These are phyloP conservation scores for Fusarium sp. DNA, from an alignment of 2,329 filamentous ascomycete species.

Conservation along the genomic window DNA sequence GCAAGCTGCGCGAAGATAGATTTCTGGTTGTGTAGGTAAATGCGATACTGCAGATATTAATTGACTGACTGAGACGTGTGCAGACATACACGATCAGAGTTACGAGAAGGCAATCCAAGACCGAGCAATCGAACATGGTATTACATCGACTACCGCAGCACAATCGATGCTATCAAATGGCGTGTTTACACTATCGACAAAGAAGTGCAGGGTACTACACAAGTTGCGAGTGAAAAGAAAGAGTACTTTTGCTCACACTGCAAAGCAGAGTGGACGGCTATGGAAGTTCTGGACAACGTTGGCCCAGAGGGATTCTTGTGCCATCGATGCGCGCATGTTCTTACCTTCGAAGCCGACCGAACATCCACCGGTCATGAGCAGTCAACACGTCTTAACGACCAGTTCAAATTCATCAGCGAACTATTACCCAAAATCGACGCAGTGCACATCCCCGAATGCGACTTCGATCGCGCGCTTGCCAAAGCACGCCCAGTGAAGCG, in stretches of 20 bases:
- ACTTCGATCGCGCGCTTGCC: conserved; percentile 76
- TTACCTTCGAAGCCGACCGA: conserved; percentile 76
- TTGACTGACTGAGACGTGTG: conserved; percentile 62
- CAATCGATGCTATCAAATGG: conserved; percentile 97
- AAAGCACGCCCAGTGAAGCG: conserved; percentile 74
- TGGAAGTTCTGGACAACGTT: conserved; percentile 87
- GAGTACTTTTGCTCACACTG: conserved; percentile 90
- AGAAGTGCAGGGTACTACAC: conserved; percentile 85
- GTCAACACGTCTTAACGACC: conserved; percentile 80
- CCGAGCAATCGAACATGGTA: conserved; percentile 93
- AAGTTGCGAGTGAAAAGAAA: conserved; percentile 87
- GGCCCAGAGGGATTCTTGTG: conserved; percentile 83
- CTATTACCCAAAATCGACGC: conserved; percentile 82
- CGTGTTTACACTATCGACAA: conserved; percentile 90
- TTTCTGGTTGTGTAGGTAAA: conserved; percentile 80
- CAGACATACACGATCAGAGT: conserved; percentile 75
- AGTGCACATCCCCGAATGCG: conserved; percentile 79
- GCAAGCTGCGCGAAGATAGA: conserved; percentile 85
- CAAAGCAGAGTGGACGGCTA: conserved; percentile 86
- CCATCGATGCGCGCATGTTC: conserved; percentile 77
- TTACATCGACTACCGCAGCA: conserved; percentile 94
- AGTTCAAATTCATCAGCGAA: conserved; percentile 83
- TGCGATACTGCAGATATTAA: neutral
- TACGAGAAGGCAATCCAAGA: conserved; percentile 83
- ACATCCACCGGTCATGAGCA: conserved; percentile 79